Base-by-base conservation (phyloP, 1,139 yeast species). In the Eremothecium sinecaudum region DNA sequence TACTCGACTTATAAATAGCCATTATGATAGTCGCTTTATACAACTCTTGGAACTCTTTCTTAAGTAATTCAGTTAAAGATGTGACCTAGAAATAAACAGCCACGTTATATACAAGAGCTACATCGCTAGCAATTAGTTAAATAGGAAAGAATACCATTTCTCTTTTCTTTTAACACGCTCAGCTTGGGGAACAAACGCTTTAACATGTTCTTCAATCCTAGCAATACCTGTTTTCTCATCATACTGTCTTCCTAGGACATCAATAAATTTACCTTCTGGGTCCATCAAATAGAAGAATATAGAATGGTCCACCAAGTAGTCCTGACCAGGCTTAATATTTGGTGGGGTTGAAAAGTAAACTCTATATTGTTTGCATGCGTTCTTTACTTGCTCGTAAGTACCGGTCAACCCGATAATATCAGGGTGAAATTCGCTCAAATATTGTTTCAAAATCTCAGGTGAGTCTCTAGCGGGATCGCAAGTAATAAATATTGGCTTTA, bases 311-410 rank as follows among this genome's bases (percentile, higher is more conserved):
- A 90, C 98, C 44, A 90, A 70, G 56, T 90, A 90, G 50, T 90
- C 96, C 59, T 90, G 94, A 19, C 96, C 97, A 0, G 94, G 90
- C 56, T 86, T 82, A 33, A 84, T 79, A 53, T 84, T 74, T 23
- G 92, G 84, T 2, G 98, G 98, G 1, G 98, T 90, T 8, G 95
- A 83, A 58, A 90, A 90, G 60, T 87, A 90, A 5, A 90, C 98
- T 46, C 97, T 71, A 62, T 75, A 90, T 46, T 77, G 74, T 58
- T 83, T 86, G 64, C 98, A 90, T 34, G 79, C 71, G 43, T 73
- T 70, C 61, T 84, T 87, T 39, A 90, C 76, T 39, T 79, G 76
- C 18, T 84, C 92, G 56, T 83, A 87, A 13, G 82, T 66, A 31
- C 98, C 98, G 0, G 98, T 90, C 44, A 90, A 68, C 1, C 98